phyloP scores from a whole-genome alignment of 257 asterid genomes.

The Agastache rugosa region DNA sequence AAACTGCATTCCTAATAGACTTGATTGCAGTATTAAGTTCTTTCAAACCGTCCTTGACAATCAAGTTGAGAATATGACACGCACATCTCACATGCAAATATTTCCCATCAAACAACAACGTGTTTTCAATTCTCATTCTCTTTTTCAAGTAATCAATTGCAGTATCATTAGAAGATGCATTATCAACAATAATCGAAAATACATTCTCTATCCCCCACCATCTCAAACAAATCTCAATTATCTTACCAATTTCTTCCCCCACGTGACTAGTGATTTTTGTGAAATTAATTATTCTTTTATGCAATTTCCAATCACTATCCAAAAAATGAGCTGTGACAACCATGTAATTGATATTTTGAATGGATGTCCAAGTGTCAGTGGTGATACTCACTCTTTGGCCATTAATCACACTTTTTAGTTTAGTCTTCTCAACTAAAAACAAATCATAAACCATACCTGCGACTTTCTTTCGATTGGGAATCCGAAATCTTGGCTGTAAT shows the following conservation, averaged over 20 bases:
- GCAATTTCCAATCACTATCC: too few relatives aligned
- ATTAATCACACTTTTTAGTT: neutral
- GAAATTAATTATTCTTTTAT: too few relatives aligned
- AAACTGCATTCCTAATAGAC: neutral
- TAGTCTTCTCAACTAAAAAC: neutral
- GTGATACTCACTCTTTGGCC: neutral
- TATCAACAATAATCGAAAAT: neutral
- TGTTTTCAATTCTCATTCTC: neutral
- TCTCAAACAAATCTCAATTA: neutral
- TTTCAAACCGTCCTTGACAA: too few relatives aligned
- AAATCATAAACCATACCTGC: constrained; percentile 5
- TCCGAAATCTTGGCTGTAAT: neutral
- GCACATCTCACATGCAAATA: too few relatives aligned
- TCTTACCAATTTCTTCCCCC: neutral
- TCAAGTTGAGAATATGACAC: too few relatives aligned
- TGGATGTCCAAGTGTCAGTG: neutral
- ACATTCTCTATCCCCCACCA: neutral
- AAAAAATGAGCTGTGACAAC: too few relatives aligned
- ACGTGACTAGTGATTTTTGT: neutral
- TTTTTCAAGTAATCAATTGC: neutral
- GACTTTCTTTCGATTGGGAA: neutral
- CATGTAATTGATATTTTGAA: neutral
- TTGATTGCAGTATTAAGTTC: neutral
- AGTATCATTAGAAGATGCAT: neutral
- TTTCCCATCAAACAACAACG: neutral